Evolutionary conservation across 2,329 filamentous ascomycete species (phyloP).

Genomic region (Capronia americana): DNA sequence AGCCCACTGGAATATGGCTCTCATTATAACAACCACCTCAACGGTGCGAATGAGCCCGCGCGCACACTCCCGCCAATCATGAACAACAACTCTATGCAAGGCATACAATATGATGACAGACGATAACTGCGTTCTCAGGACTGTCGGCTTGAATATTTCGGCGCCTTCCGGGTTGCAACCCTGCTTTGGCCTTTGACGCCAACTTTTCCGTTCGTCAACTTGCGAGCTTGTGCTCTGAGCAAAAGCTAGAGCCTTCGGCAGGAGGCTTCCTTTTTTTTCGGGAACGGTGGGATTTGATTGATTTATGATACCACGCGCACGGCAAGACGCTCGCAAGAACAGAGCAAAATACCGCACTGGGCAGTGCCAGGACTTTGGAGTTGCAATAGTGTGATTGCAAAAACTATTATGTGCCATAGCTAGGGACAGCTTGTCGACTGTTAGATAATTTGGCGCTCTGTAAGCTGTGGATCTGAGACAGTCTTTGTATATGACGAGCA

Average conservation of each 20-base stretch:
- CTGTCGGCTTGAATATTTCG: constrained; percentile 22
- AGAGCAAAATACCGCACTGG: constrained; percentile 10
- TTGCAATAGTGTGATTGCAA: constrained; percentile 13
- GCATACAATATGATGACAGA: constrained; percentile 57
- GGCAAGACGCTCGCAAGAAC: constrained; percentile 2
- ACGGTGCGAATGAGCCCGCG: constrained; percentile 47
- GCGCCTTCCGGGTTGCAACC: constrained; percentile 2
- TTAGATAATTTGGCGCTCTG: constrained; percentile 3
- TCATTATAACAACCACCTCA: constrained; percentile 35
- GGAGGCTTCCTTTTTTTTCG: constrained; percentile 12
- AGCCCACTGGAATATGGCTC: constrained; percentile 35
- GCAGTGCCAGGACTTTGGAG: constrained; percentile 9
- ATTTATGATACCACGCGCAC: constrained; percentile 32
- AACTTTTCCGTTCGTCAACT: neutral
- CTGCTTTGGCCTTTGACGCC: neutral
- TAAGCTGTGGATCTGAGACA: neutral
- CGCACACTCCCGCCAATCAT: constrained; percentile 56
- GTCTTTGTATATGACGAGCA: constrained; percentile 21
- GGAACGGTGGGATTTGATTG: constrained; percentile 8
- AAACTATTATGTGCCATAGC: constrained; percentile 1
- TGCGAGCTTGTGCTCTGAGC: constrained; percentile 1
- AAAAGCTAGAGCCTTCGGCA: constrained; percentile 11
- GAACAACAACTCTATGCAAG: constrained; percentile 55
- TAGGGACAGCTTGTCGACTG: constrained; percentile 10
- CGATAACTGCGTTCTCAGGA: constrained; percentile 43